phyloP scores from a whole-genome alignment of 371 early-diverging fungal genomes.

The Apophysomyces ossiformis region DNA sequence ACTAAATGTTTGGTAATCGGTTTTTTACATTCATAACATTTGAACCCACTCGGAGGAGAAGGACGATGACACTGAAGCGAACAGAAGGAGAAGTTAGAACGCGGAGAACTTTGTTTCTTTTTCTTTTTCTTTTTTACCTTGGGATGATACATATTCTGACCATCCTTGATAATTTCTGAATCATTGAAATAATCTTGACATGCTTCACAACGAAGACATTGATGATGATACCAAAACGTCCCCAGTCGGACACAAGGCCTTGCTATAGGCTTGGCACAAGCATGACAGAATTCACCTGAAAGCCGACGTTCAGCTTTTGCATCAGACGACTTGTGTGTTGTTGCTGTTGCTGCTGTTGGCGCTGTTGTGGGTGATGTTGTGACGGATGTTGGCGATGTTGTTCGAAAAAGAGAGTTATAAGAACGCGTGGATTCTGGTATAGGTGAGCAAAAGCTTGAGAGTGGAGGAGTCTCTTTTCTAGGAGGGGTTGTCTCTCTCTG shows the following conservation, averaged over 20 bases:
- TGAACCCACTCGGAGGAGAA: slow-evolving; percentile 2
- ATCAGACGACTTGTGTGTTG: not conserved
- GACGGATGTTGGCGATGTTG: too few relatives aligned
- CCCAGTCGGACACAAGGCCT: slow-evolving; percentile 30
- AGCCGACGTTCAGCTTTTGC: not conserved
- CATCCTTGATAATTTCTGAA: slow-evolving; percentile 55
- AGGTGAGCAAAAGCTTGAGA: slow-evolving; percentile 18
- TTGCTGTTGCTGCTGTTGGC: not conserved
- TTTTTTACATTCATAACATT: slow-evolving; percentile 54
- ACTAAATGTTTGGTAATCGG: slow-evolving; percentile 59
- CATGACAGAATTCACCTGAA: slow-evolving; percentile 20
- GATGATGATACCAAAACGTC: slow-evolving; percentile 57
- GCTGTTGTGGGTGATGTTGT: too few relatives aligned
- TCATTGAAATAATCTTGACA: slow-evolving; percentile 70
- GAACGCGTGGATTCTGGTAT: slow-evolving; percentile 15
- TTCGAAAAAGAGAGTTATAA: slow-evolving; percentile 10
- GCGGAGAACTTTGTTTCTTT: not conserved
- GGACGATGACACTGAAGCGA: not conserved
- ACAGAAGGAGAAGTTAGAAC: too few relatives aligned
- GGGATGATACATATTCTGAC: slow-evolving; percentile 54
- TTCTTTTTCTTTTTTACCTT: slow-evolving; percentile 27
- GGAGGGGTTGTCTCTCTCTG: slow-evolving; percentile 23
- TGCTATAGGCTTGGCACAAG: slow-evolving; percentile 32
- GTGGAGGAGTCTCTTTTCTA: slow-evolving; percentile 20
- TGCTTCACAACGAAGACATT: slow-evolving; percentile 71